These are phyloP conservation scores for Tylopilus sp. DNA, from an alignment of 1,284 basidiomycete species.

Conservation along the genomic window DNA sequence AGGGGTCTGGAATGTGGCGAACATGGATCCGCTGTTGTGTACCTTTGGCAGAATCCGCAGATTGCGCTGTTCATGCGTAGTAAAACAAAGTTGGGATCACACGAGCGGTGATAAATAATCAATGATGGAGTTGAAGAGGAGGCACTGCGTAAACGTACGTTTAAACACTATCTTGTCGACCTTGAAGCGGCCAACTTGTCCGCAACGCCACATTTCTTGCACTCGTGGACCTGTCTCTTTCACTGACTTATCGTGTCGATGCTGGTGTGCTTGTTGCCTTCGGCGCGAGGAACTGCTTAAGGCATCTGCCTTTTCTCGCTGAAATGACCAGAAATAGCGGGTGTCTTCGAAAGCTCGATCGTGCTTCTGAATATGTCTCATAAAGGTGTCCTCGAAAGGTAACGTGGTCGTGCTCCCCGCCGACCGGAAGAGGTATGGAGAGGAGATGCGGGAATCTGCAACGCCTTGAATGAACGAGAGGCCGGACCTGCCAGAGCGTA, in stretches of 20 bases:
- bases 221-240: slow-evolving; percentile 45
- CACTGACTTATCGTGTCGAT: slow-evolving; percentile 24
- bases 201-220: slow-evolving; percentile 65
- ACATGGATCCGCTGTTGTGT: slow-evolving; percentile 64
- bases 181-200: slow-evolving; percentile 60
- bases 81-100: background rate
- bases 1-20: slow-evolving; percentile 49
- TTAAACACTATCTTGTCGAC: slow-evolving; percentile 48
- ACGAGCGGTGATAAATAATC: background rate
- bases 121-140: background rate
- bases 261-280: slow-evolving; percentile 14
- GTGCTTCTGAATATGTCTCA: slow-evolving; percentile 44
- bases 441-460: slow-evolving; percentile 8
- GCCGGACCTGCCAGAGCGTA: slow-evolving; percentile 32
- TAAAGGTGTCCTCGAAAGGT: slow-evolving; percentile 56
- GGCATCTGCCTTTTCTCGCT: slow-evolving; percentile 47
- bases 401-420: slow-evolving; percentile 49
- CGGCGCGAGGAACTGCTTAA: slow-evolving; percentile 19
- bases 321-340: slow-evolving; percentile 59
- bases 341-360: slow-evolving; percentile 46
- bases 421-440: slow-evolving; percentile 28
- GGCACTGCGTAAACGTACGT: slow-evolving; percentile 37
- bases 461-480: slow-evolving; percentile 36
- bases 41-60: slow-evolving; percentile 50
- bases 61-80: slow-evolving; percentile 26